Evolutionary conservation across 2,329 filamentous ascomycete species (phyloP).

Genomic region (Incumbomyces delicatus): DNA sequence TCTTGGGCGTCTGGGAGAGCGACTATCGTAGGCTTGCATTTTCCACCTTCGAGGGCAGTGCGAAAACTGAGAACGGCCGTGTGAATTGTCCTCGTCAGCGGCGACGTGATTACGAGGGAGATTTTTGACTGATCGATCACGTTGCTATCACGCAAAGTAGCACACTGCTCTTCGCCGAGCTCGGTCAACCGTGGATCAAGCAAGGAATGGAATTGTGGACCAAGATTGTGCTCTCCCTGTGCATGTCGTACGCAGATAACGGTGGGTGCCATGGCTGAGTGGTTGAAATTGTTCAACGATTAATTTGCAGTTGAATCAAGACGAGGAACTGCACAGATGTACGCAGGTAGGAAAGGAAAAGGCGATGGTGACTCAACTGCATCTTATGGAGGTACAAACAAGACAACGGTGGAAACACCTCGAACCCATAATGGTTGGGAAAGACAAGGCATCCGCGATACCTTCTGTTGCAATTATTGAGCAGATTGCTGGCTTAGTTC

Average conservation of each 20-base stretch:
- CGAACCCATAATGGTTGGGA: background rate
- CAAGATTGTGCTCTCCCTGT: constrained; percentile 74
- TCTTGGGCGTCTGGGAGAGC: constrained; percentile 72
- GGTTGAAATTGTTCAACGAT: no score
- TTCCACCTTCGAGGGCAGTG: constrained; percentile 39
- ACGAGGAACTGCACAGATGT: no score
- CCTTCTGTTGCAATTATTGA: background rate
- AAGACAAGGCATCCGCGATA: background rate
- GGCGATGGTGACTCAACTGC: no score
- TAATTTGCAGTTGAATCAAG: no score
- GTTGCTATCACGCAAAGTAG: constrained; percentile 41
- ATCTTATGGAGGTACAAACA: background rate
- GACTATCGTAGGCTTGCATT: constrained; percentile 44
- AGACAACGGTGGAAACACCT: background rate
- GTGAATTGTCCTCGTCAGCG: constrained; percentile 69
- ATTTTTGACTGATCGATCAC: constrained; percentile 47
- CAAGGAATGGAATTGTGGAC: constrained; percentile 56
- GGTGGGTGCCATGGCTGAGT: constrained; percentile 12
- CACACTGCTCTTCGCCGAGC: constrained; percentile 67
- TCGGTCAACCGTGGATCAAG: constrained; percentile 71
- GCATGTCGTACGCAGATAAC: constrained; percentile 20
- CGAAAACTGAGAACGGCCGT: constrained; percentile 65
- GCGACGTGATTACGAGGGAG: constrained; percentile 61
- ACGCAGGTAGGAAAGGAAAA: background rate
- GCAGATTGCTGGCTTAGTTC: background rate